phyloP scores from a whole-genome alignment of 371 early-diverging fungal species.

The Apophysomyces elegans region DNA sequence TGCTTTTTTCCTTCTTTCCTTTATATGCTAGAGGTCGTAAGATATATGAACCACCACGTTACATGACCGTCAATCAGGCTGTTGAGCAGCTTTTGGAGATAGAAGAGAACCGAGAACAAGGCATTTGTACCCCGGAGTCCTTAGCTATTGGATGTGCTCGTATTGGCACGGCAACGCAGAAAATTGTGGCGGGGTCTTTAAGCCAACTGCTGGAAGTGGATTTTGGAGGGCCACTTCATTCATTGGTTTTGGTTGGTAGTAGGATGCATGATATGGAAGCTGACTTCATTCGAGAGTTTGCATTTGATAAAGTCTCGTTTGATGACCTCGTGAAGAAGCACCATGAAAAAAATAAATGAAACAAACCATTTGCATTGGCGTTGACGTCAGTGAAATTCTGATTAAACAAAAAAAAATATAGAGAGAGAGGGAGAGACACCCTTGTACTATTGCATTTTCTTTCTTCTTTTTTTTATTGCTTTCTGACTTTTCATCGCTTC shows the following conservation, averaged over 20 bases:
- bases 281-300: slow-evolving; percentile 82
- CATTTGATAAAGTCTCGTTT: slow-evolving; percentile 71
- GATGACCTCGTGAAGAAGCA: slow-evolving; percentile 70
- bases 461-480: not conserved
- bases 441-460: not conserved
- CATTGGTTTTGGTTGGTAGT: slow-evolving; percentile 90
- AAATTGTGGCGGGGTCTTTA: slow-evolving; percentile 88
- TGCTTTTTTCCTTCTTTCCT: slow-evolving; percentile 1
- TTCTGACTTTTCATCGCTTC: not conserved
- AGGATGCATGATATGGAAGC: slow-evolving; percentile 95
- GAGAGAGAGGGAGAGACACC: too few species aligned
- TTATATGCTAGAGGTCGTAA: slow-evolving; percentile 67
- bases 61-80: slow-evolving; percentile 97
- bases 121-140: slow-evolving; percentile 79
- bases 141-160: slow-evolving; percentile 95
- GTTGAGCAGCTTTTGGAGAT: slow-evolving; percentile 93
- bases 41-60: slow-evolving; percentile 97
- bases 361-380: not conserved
- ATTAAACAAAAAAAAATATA: too few species aligned
- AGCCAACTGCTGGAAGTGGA: slow-evolving; percentile 81
- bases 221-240: slow-evolving; percentile 98
- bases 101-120: slow-evolving; percentile 75
- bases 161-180: slow-evolving; percentile 86
- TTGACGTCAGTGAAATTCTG: slow-evolving; percentile 4
- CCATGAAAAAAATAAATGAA: slow-evolving; percentile 31